These are phyloP conservation scores for Solanum microdontum DNA, from an alignment of 257 asterid species.

Conservation along the genomic window DNA sequence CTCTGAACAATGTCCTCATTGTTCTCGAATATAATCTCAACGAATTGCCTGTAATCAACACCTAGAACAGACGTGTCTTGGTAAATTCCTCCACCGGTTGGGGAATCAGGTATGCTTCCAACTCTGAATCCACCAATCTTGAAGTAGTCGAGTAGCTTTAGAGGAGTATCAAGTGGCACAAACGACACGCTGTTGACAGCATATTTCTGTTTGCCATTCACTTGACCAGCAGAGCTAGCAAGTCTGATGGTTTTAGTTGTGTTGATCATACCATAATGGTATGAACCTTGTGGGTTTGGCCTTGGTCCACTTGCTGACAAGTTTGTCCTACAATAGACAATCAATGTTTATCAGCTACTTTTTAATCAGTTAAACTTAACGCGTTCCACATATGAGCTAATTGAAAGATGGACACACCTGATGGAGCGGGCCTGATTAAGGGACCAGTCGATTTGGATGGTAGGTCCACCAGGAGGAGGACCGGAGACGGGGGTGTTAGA, in stretches of 20 bases:
- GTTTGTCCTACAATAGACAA: slow-evolving; percentile 2
- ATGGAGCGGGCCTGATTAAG: slow-evolving; percentile 92
- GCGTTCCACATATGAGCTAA: neutral
- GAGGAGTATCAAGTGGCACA: slow-evolving; percentile 14
- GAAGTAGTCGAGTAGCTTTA: slow-evolving; percentile 17
- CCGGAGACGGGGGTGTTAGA: slow-evolving; percentile 48
- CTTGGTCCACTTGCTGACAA: slow-evolving; percentile 22
- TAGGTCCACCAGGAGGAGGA: slow-evolving; percentile 87
- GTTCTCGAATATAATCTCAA: slow-evolving; percentile 74
- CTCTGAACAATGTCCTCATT: slow-evolving; percentile 63
- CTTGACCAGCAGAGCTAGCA: slow-evolving; percentile 14
- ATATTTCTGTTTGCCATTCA: slow-evolving; percentile 14
- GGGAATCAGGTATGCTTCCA: slow-evolving; percentile 27
- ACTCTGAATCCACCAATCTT: slow-evolving; percentile 12
- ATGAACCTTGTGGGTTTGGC: slow-evolving; percentile 21
- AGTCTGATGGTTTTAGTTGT: slow-evolving; percentile 15
- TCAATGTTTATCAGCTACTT: neutral
- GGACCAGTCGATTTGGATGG: slow-evolving; percentile 86
- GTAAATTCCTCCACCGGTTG: slow-evolving; percentile 75
- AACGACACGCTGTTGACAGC: slow-evolving; percentile 19
- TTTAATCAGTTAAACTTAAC: neutral
- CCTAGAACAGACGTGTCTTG: slow-evolving; percentile 67
- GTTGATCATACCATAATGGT: slow-evolving; percentile 21
- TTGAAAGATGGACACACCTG: slow-evolving; percentile 11
- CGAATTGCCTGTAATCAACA: slow-evolving; percentile 50